phyloP scores from a whole-genome alignment of 768 basidiomycete genomes.

The Hemileccinum impolitum region DNA sequence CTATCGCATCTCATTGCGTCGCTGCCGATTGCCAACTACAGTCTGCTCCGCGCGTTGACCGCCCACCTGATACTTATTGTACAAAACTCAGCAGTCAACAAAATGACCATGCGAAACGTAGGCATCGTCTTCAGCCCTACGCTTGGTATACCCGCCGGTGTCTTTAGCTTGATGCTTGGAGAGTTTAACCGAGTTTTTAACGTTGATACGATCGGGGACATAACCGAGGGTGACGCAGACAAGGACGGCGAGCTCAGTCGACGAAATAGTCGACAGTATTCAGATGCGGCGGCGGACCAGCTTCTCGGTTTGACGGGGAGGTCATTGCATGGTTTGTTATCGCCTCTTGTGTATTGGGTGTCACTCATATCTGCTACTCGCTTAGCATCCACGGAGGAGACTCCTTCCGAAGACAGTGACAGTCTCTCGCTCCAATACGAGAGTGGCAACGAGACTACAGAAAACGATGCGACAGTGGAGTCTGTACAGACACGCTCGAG shows the following conservation, averaged over 20 bases:
- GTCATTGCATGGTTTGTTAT: constrained; percentile 54
- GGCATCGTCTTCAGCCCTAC: constrained; percentile 99
- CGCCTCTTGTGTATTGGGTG: neutral
- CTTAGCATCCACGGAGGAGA: constrained; percentile 52
- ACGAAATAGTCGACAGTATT: constrained; percentile 82
- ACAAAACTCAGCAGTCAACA: constrained; percentile 85
- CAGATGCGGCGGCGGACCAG: constrained; percentile 78
- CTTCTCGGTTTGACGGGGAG: constrained; percentile 77
- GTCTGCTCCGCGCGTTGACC: constrained; percentile 86
- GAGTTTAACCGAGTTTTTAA: constrained; percentile 95
- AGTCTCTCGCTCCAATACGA: constrained; percentile 66
- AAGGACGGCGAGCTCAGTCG: constrained; percentile 45
- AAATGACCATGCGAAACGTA: constrained; percentile 98
- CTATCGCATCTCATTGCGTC: constrained; percentile 81
- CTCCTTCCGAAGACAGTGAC: constrained; percentile 66
- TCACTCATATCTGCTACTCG: constrained; percentile 8
- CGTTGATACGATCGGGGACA: constrained; percentile 46
- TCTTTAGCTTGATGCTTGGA: constrained; percentile 91
- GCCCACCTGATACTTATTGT: constrained; percentile 95
- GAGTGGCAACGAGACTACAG: constrained; percentile 71
- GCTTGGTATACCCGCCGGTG: constrained; percentile 94
- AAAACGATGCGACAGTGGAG: constrained; percentile 50
- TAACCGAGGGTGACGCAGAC: constrained; percentile 21
- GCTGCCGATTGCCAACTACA: constrained; percentile 91
- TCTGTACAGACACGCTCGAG: constrained; percentile 41